phyloP scores from a whole-genome alignment of 495 filamentous ascomycete species.

The Daldinia grandis region DNA sequence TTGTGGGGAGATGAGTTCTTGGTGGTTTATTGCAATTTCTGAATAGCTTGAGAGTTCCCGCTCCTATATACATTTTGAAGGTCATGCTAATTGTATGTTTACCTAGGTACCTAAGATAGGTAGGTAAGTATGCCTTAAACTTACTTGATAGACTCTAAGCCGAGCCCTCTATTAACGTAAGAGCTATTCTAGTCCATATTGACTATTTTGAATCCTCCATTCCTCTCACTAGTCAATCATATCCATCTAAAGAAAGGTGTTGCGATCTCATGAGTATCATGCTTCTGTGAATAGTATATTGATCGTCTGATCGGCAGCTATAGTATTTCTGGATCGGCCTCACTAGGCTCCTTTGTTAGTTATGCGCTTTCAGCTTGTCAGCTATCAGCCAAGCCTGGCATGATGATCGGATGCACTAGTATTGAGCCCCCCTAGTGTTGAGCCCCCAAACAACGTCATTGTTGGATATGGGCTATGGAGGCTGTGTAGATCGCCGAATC shows the following conservation, averaged over 20 bases:
- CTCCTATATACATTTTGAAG: background rate
- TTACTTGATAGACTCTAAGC: background rate
- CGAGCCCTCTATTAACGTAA: background rate
- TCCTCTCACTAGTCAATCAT: background rate
- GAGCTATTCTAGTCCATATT: background rate
- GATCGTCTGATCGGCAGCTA: background rate
- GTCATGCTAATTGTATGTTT: background rate
- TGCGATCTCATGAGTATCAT: background rate
- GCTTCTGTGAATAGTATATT: background rate
- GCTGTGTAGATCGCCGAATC: background rate
- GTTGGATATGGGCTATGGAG: background rate
- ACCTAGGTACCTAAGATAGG: too few species aligned
- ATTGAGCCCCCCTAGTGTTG: background rate
- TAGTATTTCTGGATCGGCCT: background rate
- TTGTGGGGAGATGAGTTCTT: background rate
- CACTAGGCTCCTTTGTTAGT: background rate
- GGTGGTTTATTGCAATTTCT: background rate
- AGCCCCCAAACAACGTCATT: background rate
- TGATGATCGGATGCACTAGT: background rate
- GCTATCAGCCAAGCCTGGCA: background rate
- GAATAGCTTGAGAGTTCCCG: background rate
- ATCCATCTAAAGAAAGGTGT: background rate
- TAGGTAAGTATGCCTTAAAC: background rate
- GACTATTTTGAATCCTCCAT: background rate
- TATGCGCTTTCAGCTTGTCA: background rate